Conservation (phyloP, 2,329 filamentous ascomycete genomes). For the Colletotrichum salicis region DNA sequence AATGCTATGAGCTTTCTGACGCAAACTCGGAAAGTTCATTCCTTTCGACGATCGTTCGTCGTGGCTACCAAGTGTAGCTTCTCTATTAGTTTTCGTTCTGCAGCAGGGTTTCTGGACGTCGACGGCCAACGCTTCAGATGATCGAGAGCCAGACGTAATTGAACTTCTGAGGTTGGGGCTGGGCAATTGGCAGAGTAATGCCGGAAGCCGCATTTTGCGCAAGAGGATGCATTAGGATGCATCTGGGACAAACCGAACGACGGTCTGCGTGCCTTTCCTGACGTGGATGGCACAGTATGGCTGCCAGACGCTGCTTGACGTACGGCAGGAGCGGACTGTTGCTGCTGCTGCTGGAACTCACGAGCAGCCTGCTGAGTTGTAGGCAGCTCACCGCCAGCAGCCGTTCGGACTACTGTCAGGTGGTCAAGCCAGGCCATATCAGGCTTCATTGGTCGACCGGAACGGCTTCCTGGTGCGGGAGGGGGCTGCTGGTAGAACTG, state of each 20-base stretch:
- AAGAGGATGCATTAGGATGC: conserved; percentile 20
- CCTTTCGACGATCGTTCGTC: background rate
- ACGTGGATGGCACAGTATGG: background rate
- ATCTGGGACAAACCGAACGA: conserved; percentile 13
- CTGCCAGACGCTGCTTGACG: background rate
- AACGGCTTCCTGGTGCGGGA: background rate
- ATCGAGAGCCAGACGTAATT: conserved; percentile 35
- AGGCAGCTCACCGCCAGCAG: background rate
- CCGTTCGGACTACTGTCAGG: background rate
- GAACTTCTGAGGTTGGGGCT: conserved; percentile 15
- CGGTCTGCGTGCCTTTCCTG: background rate
- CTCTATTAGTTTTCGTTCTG: conserved; percentile 21
- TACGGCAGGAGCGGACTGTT: background rate
- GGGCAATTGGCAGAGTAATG: conserved; percentile 19
- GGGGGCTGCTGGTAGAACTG: background rate
- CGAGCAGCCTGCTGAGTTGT: background rate
- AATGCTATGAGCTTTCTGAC: background rate
- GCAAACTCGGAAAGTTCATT: background rate
- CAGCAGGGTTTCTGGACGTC: background rate
- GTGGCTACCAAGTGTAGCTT: conserved; percentile 17
- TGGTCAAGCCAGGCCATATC: conserved; percentile 27
- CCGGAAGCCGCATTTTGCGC: conserved; percentile 18
- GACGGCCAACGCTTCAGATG: conserved; percentile 19
- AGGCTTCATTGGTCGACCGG: background rate
- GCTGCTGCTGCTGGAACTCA: conserved; percentile 1